Evolutionary conservation across 1,284 basidiomycete genomes (phyloP).

Genomic region (Cutaneotrichosporon sp.): DNA sequence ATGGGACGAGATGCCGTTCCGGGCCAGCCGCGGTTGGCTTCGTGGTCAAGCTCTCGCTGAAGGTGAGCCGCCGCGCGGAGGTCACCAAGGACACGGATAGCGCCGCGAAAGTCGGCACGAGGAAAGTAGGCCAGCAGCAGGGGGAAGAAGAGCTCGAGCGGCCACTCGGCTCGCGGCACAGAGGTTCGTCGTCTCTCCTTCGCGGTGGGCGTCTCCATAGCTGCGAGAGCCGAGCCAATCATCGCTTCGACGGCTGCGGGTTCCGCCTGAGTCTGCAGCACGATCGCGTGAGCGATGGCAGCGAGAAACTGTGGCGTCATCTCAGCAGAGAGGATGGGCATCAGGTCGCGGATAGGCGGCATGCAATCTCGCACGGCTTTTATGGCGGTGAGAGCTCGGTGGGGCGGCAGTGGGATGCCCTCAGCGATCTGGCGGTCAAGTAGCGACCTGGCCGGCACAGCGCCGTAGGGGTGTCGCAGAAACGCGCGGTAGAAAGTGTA

Average conservation of each 20-base stretch:
- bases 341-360: neutral
- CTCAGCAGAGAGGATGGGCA: neutral
- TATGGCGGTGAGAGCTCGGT: neutral
- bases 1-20: neutral
- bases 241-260: neutral
- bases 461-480: conserved; percentile 13
- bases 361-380: neutral
- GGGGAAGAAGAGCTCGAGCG: neutral
- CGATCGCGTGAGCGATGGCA: neutral
- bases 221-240: neutral
- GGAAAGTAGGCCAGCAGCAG: conserved; percentile 2
- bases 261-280: neutral
- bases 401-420: conserved; percentile 8
- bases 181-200: too few species aligned
- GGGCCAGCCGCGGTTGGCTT: neutral
- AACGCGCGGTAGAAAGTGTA: conserved; percentile 12
- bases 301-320: neutral
- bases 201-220: neutral
- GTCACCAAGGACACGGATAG: neutral
- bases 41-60: neutral
- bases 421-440: conserved; percentile 14
- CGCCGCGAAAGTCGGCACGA: conserved; percentile 4
- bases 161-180: neutral
- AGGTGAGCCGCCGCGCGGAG: neutral
- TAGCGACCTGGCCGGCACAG: conserved; percentile 7